These are phyloP conservation scores for Geranium incanum DNA, from an alignment of 441 rosid genomes.

Conservation along the genomic window DNA sequence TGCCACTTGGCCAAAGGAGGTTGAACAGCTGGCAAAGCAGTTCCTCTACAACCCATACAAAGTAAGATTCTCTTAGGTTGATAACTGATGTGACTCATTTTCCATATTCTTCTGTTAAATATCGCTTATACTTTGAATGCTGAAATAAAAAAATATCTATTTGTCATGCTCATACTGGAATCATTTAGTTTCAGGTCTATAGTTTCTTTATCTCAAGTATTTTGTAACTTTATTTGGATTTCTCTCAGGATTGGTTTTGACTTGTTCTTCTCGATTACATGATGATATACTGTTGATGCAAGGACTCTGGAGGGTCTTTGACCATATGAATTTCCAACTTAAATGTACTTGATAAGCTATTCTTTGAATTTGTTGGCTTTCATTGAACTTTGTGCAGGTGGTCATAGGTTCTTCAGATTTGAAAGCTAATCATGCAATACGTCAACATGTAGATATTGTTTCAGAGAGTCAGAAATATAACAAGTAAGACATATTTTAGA, in stretches of 20 bases:
- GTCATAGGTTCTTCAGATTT: conserved; percentile 74
- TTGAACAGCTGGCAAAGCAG: conserved; percentile 81
- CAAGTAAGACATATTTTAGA: conserved; percentile 49
- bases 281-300: conserved; percentile 1
- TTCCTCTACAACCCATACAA: conserved; percentile 79
- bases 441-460: conserved; percentile 81
- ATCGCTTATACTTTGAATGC: too few species aligned
- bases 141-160: too few species aligned
- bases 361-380: neutral
- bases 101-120: neutral
- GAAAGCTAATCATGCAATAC: conserved; percentile 91
- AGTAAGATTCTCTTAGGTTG: neutral
- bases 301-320: conserved; percentile 6
- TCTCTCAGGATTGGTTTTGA: neutral
- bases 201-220: too few species aligned
- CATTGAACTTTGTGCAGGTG: conserved; percentile 37
- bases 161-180: too few species aligned
- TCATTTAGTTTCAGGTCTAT: conserved; percentile 28
- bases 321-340: conserved; percentile 7
- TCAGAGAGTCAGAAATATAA: conserved; percentile 70
- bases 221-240: neutral
- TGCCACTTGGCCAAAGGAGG: conserved; percentile 98
- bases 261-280: neutral
- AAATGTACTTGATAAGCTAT: neutral
- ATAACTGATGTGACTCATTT: neutral